Percentiles rank a stretch among this genome's conserved stretches.
Conservation (phyloP, 2,329 filamentous ascomycete species). For the Aureobasidium sp. region DNA sequence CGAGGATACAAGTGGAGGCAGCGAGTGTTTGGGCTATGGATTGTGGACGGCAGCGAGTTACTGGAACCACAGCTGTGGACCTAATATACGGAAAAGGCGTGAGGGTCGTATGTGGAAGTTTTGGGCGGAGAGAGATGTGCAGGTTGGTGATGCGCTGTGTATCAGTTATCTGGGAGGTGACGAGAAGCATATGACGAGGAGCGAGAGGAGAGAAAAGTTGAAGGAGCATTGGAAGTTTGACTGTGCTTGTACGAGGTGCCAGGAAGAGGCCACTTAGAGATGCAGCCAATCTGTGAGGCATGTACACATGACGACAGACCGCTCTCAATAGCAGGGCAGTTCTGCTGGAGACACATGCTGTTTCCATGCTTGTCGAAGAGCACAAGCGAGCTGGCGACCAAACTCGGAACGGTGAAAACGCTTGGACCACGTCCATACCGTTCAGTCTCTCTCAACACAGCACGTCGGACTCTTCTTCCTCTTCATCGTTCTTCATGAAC, state of each 20-base stretch:
- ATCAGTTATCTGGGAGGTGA: conserved; percentile 43
- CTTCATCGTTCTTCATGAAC: no score
- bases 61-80: conserved; percentile 41
- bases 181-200: conserved; percentile 31
- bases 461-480: no score
- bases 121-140: conserved; percentile 26
- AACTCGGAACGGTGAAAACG: background rate
- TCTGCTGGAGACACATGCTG: background rate
- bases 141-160: conserved; percentile 34
- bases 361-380: background rate
- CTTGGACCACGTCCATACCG: background rate
- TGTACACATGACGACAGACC: background rate
- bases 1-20: conserved; percentile 28
- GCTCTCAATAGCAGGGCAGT: background rate
- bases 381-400: background rate
- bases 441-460: background rate
- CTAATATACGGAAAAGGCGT: conserved; percentile 35
- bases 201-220: conserved; percentile 30
- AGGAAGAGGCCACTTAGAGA: background rate
- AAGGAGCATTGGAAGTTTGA: conserved; percentile 38
- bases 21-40: conserved; percentile 41
- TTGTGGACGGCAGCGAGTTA: conserved; percentile 40
- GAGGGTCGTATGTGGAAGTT: conserved; percentile 36
- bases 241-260: conserved; percentile 34
- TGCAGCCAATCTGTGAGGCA: background rate